Evolutionary conservation across 2,329 filamentous ascomycete species (phyloP).

Genomic region (Aspergillus sp.): DNA sequence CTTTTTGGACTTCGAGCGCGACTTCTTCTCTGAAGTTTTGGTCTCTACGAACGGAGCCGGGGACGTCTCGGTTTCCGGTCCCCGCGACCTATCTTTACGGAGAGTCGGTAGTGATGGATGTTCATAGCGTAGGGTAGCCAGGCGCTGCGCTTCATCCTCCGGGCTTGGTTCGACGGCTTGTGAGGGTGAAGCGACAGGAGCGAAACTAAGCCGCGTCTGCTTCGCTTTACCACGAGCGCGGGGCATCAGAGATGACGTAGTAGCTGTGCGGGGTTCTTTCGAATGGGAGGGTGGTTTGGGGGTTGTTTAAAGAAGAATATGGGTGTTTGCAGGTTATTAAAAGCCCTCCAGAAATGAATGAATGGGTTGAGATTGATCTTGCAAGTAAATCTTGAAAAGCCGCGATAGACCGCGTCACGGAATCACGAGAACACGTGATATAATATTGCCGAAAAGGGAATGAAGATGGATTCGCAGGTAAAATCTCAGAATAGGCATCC

Average conservation of each 20-base stretch:
- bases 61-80: slow-evolving; percentile 4
- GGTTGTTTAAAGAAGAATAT: background rate
- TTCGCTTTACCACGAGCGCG: slow-evolving; percentile 32
- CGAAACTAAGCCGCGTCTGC: slow-evolving; percentile 46
- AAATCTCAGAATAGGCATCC: too few relatives aligned
- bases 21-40: slow-evolving; percentile 2
- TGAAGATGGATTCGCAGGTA: too few relatives aligned
- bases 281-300: background rate
- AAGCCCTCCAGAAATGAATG: background rate
- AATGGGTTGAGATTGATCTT: background rate
- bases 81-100: slow-evolving; percentile 7
- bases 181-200: slow-evolving; percentile 31
- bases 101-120: slow-evolving; percentile 25
- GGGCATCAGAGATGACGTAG: slow-evolving; percentile 24
- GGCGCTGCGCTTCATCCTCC: slow-evolving; percentile 23
- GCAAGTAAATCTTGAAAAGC: background rate
- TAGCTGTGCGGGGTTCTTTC: background rate
- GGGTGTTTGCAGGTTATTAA: background rate
- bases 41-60: slow-evolving; percentile 8
- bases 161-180: slow-evolving; percentile 19
- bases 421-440: slow-evolving; percentile 24
- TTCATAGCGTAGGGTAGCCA: slow-evolving; percentile 34
- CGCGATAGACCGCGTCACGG: slow-evolving; percentile 18
- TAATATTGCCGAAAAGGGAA: slow-evolving; percentile 1
- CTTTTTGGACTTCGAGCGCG: slow-evolving; percentile 2